A percentile compares a stretch with the other conserved stretches of the same genome.
Evolutionary conservation across 805 yeast genomes (phyloP).

Genomic region (Starmerella sp.): DNA sequence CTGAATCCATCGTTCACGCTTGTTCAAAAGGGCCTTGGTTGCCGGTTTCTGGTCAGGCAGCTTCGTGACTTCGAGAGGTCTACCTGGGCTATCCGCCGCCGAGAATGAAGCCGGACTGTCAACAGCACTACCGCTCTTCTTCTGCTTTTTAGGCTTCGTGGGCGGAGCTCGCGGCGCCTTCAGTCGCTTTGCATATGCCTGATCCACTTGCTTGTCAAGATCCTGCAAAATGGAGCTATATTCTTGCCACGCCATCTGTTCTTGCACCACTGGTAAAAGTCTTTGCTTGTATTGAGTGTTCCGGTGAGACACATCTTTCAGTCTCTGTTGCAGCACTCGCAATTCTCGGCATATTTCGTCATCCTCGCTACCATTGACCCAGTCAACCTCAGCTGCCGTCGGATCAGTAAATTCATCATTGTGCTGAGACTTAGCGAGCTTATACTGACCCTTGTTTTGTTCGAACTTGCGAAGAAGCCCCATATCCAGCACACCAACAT

Average conservation of each 20-base stretch:
- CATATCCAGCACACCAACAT: conserved; percentile 65
- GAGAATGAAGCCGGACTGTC: conserved; percentile 6
- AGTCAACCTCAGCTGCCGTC: conserved; percentile 38
- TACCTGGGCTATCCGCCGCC: conserved; percentile 12
- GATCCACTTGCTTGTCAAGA: conserved; percentile 92
- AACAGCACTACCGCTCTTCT: conserved; percentile 3
- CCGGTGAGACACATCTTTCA: conserved; percentile 47
- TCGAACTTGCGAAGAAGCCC: conserved; percentile 27
- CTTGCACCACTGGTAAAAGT: conserved; percentile 64
- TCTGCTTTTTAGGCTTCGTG: conserved; percentile 39
- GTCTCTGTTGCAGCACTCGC: conserved; percentile 56
- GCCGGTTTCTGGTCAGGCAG: conserved; percentile 66
- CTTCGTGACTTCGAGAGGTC: conserved; percentile 2
- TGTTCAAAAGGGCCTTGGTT: conserved; percentile 66
- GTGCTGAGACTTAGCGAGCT: conserved; percentile 17
- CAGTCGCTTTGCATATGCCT: conserved; percentile 73
- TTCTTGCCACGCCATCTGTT: conserved; percentile 90
- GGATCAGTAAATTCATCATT: conserved; percentile 22
- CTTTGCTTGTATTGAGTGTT: conserved; percentile 59
- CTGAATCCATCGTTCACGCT: conserved; percentile 76
- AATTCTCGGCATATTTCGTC: conserved; percentile 87
- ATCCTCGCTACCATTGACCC: conserved; percentile 77
- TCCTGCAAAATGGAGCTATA: conserved; percentile 83
- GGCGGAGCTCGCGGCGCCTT: conserved; percentile 48
- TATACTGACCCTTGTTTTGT: conserved; percentile 23